Evolutionary conservation across 306 rosid genomes (phyloP), one percentile per base, ranked within the genome.

Genomic region (Prinsepia uniflora): DNA sequence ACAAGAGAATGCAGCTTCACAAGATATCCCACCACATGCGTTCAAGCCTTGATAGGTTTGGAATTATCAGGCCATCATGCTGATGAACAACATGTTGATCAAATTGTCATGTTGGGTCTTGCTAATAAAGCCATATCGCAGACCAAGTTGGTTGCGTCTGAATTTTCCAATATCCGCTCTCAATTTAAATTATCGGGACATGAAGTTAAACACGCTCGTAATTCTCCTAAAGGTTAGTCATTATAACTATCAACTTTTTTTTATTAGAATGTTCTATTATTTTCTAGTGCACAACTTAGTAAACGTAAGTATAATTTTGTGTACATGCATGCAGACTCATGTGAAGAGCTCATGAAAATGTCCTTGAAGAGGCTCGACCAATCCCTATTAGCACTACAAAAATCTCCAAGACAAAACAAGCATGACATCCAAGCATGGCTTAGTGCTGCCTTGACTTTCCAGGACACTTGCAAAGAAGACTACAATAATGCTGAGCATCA

Each of bases 351-450:
- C 15, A 78, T 75, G 78, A 55, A 63, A 54, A 75, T 82, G 83
- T 82, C 89, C 47, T 63, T 70, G 44, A 80, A 80, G 64, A 67
- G 78, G 66, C 68, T 85, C 7, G 68, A 78, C 12, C 85, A 85
- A 60, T 72, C 87, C 52, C 24, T 75, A 42, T 45, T 42, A 58
- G 83, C 80, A 7, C 78, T 85, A 6, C 60, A 65, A 61, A 40
- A 65, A 17, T 72, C 81, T 13, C 81, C 85, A 0, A 24, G 0
- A 40, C 78, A 69, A 74, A 69, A 80, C 78, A 82, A 78, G 63
- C 47, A 75, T 46, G 80, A 85, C 76, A 72, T 85, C 70, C 89
- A 82, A 65, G 74, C 89, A 24, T 85, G 89, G 89, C 83, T 85
- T 3, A 82, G 89, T 65, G 89, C 87, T 17, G 72, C 85, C 20